Conservation (phyloP, 305 asterid genomes). For the Coffea humblotiana region DNA sequence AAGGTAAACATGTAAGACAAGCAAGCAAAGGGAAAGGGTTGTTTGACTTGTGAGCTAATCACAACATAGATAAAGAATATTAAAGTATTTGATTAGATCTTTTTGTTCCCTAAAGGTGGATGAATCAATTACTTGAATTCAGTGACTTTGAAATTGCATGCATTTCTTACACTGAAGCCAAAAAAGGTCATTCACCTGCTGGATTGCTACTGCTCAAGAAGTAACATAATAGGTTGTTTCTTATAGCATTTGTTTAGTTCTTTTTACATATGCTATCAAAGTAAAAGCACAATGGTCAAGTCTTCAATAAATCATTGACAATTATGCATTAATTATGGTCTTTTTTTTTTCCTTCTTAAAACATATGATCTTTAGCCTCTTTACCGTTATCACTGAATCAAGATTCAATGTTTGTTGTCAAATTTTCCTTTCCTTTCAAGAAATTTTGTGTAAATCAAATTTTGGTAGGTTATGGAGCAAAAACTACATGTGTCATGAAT, state of each 20-base stretch:
- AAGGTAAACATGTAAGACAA: slow-evolving; percentile 13
- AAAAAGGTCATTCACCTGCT: slow-evolving; percentile 4
- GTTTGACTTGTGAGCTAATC: slow-evolving; percentile 18
- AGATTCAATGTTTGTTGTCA: neutral
- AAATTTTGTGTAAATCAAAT: neutral
- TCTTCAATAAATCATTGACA: neutral
- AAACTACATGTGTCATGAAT: neutral
- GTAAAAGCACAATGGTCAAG: neutral
- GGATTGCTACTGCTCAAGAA: slow-evolving; percentile 17
- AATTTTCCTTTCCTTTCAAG: neutral
- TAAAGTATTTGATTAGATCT: slow-evolving; percentile 45
- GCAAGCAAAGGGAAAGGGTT: slow-evolving; percentile 7
- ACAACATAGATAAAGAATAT: neutral
- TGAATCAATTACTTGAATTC: slow-evolving; percentile 51
- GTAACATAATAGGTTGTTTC: neutral
- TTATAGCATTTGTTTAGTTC: neutral
- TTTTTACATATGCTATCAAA: too few relatives aligned
- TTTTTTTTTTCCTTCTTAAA: too few relatives aligned
- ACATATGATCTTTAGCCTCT: too few relatives aligned
- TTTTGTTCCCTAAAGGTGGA: slow-evolving; percentile 52
- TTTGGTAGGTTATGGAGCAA: too few relatives aligned
- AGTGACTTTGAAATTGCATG: slow-evolving; percentile 48
- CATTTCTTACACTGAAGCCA: neutral
- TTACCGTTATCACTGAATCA: too few relatives aligned
- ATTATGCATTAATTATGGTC: neutral